phyloP scores from a whole-genome alignment of 441 rosid genomes.

The Euphorbia corollata region DNA sequence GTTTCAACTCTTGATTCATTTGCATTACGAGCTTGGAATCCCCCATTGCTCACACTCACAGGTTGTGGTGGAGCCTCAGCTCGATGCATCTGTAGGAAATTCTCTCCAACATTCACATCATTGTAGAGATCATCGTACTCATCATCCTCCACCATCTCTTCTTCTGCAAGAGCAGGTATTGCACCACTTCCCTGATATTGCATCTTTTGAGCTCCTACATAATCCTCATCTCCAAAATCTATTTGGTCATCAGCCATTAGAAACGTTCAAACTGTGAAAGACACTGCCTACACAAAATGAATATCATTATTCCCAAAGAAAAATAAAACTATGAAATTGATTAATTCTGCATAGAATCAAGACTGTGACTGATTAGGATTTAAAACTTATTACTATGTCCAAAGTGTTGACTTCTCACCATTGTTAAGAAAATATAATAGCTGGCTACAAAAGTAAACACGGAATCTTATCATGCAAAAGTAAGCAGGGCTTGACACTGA shows the following conservation, averaged over 20 bases:
- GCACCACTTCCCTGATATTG: slow-evolving; percentile 81
- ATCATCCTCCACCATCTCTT: slow-evolving; percentile 89
- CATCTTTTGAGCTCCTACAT: slow-evolving; percentile 56
- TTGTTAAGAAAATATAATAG: not conserved
- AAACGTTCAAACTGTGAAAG: slow-evolving; percentile 31
- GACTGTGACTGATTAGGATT: not conserved
- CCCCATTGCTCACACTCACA: slow-evolving; percentile 33
- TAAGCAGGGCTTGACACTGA: too few species aligned
- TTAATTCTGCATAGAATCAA: not conserved
- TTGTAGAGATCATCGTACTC: slow-evolving; percentile 93
- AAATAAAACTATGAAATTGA: not conserved
- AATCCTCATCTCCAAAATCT: slow-evolving; percentile 47
- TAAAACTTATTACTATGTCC: not conserved
- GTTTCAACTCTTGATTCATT: slow-evolving; percentile 37
- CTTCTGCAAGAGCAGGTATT: slow-evolving; percentile 89
- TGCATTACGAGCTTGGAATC: slow-evolving; percentile 36
- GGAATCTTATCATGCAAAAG: too few species aligned
- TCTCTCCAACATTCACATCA: slow-evolving; percentile 91
- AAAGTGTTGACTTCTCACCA: too few species aligned
- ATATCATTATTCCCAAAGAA: slow-evolving; percentile 1
- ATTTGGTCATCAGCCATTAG: slow-evolving; percentile 54
- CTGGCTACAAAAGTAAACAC: not conserved
- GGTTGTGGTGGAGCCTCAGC: slow-evolving; percentile 40
- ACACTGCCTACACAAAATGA: slow-evolving; percentile 19
- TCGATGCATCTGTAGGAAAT: slow-evolving; percentile 62